These are phyloP conservation scores for Cinchona pubescens DNA, from an alignment of 257 asterid species.

Conservation along the genomic window DNA sequence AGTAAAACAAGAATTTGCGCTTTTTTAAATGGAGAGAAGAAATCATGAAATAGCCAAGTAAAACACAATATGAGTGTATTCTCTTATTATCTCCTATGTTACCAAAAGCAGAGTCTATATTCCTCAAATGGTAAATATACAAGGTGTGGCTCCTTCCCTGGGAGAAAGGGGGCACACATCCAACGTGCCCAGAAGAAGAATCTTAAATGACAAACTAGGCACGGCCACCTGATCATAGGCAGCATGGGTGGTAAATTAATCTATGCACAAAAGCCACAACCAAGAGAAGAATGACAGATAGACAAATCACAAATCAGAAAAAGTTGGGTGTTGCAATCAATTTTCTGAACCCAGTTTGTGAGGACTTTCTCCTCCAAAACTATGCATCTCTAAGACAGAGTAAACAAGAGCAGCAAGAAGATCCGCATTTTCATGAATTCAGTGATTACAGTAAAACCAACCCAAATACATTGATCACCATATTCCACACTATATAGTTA, in stretches of 20 bases:
- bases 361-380: not conserved
- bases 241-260: not conserved
- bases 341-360: not conserved
- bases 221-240: not conserved
- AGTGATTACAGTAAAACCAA: not conserved
- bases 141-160: not conserved
- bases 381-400: not conserved
- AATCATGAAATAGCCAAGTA: not conserved
- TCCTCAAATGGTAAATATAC: not conserved
- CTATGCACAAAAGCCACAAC: no score
- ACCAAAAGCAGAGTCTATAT: not conserved
- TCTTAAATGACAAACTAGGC: not conserved
- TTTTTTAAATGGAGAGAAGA: not conserved
- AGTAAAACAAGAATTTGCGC: not conserved
- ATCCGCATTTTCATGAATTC: not conserved
- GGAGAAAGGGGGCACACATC: not conserved
- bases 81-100: not conserved
- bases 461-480: not conserved
- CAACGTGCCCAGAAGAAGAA: not conserved
- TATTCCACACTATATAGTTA: not conserved
- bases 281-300: not conserved
- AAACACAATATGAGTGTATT: not conserved
- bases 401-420: not conserved
- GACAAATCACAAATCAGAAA: not conserved
- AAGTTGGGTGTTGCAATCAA: not conserved